These are phyloP conservation scores for Scenedesmus sp. DNA, from an alignment of 163 green algal species.

Conservation along the genomic window DNA sequence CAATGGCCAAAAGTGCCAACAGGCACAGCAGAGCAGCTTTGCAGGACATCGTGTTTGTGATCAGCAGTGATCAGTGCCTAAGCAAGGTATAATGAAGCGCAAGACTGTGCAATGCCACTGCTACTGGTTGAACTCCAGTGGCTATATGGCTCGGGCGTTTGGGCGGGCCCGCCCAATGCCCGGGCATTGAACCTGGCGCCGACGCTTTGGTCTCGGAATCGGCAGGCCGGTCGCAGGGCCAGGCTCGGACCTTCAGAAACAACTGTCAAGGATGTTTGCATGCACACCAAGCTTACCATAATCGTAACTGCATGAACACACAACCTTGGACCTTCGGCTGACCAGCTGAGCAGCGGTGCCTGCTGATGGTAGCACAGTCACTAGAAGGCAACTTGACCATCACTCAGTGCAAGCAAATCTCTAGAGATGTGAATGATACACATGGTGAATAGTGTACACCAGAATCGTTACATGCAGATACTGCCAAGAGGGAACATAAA, in stretches of 20 bases:
- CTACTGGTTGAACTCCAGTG: neutral
- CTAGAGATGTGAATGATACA: no score
- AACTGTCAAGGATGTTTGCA: neutral
- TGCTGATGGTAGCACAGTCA: no score
- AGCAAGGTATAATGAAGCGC: neutral
- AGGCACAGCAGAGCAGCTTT: neutral
- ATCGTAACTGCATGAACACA: no score
- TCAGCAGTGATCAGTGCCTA: neutral
- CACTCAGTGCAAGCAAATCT: no score
- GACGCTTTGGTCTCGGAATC: neutral
- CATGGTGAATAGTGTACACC: no score
- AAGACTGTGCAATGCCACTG: neutral
- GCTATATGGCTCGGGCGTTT: neutral
- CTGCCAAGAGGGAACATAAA: no score
- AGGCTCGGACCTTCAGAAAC: neutral
- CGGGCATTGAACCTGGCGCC: neutral
- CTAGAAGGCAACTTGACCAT: no score
- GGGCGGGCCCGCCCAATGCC: neutral
- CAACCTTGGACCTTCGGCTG: no score
- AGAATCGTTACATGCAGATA: no score
- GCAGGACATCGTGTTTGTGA: neutral
- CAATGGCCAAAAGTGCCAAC: neutral
- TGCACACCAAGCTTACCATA: neutral
- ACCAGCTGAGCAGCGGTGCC: no score
- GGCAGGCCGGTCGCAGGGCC: neutral